Percentiles rank a stretch among this genome's conserved stretches.
Conservation (phyloP, 352 stramenopile genomes). For the Globisporangium rhizosaccharum region DNA sequence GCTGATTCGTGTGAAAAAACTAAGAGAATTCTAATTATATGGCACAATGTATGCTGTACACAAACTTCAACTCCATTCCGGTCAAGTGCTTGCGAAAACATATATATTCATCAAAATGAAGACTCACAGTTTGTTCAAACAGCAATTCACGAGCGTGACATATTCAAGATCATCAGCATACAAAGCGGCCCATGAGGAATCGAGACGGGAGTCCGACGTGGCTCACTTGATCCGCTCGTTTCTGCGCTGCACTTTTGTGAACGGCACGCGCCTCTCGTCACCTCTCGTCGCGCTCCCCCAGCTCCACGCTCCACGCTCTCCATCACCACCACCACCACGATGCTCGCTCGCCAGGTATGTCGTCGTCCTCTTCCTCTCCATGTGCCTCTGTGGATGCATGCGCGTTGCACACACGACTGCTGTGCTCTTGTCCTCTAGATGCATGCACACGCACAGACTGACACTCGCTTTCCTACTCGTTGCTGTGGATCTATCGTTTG, state of each 20-base stretch:
- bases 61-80: too few species aligned
- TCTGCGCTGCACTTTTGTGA: neutral
- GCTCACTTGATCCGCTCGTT: neutral
- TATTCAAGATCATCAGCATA: neutral
- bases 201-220: conserved; percentile 14
- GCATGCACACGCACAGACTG: neutral
- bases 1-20: too few species aligned
- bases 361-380: neutral
- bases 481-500: too few species aligned
- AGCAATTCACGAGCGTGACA: too few species aligned
- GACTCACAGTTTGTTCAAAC: too few species aligned
- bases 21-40: too few species aligned
- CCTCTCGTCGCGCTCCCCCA: neutral
- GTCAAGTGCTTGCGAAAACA: too few species aligned
- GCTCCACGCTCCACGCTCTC: neutral
- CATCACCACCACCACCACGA: neutral
- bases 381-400: neutral
- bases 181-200: neutral
- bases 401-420: neutral
- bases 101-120: too few species aligned
- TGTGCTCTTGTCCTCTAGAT: neutral
- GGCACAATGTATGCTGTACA: too few species aligned
- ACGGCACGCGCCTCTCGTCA: conserved; percentile 2
- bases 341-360: conserved; percentile 35
- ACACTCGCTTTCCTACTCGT: too few species aligned